phyloP scores from a whole-genome alignment of 306 rosid species.

The Quercus rubra region DNA sequence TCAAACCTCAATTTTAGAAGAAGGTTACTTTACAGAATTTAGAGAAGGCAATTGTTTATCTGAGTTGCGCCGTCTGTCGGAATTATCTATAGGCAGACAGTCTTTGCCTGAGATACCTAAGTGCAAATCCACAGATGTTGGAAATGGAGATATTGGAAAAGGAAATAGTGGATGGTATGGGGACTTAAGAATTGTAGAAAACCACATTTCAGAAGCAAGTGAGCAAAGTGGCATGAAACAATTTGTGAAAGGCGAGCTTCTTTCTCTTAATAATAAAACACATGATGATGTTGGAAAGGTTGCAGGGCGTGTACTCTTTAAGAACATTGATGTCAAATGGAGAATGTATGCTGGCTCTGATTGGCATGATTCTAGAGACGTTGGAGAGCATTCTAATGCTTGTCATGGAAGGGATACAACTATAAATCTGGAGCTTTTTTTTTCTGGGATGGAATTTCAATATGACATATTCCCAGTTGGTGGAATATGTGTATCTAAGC shows the following conservation, averaged over 20 bases:
- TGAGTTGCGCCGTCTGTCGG: slow-evolving; percentile 50
- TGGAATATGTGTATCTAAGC: slow-evolving; percentile 65
- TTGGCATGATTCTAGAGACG: slow-evolving; percentile 43
- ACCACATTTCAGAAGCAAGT: slow-evolving; percentile 61
- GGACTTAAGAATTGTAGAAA: slow-evolving; percentile 56
- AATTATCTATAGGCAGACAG: slow-evolving; percentile 46
- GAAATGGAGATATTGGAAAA: slow-evolving; percentile 45
- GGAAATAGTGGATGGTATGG: slow-evolving; percentile 79
- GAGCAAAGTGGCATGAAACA: slow-evolving; percentile 25
- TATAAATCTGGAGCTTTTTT: slow-evolving; percentile 56
- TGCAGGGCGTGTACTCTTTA: slow-evolving; percentile 67
- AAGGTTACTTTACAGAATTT: slow-evolving; percentile 55
- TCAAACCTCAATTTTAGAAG: slow-evolving; percentile 48
- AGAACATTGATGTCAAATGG: slow-evolving; percentile 76
- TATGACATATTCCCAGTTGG: slow-evolving; percentile 76
- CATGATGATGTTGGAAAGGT: slow-evolving; percentile 29
- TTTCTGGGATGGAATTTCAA: slow-evolving; percentile 69
- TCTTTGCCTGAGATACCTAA: slow-evolving; percentile 40
- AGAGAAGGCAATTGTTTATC: slow-evolving; percentile 74
- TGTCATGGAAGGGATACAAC: slow-evolving; percentile 51
- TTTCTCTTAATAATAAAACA: slow-evolving; percentile 35
- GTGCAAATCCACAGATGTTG: slow-evolving; percentile 32
- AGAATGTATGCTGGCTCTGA: slow-evolving; percentile 82
- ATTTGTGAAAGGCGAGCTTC: slow-evolving; percentile 31
- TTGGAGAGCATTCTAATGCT: slow-evolving; percentile 33